Evolutionary conservation across 306 rosid genomes (phyloP), one percentile per base, ranked within the genome.

Genomic region (Quercus dentata): DNA sequence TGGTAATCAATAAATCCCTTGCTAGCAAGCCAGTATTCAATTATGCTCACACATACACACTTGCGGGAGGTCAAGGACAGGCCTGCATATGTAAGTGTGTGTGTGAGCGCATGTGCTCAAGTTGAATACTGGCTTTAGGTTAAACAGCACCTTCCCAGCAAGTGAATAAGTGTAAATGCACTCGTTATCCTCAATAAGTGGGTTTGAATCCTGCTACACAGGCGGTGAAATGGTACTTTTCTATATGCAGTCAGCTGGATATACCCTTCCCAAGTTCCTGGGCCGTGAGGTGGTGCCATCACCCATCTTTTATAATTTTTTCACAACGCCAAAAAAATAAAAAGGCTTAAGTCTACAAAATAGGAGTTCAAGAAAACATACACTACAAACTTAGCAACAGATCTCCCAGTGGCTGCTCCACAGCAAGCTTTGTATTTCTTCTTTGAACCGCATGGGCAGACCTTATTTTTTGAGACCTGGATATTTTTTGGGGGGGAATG

Each of bases 361-460:
- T 73, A 51, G 33, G 70, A 75, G 76, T 75, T 8, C 25, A 67
- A 71, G 80, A 82, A 82, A 74, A 76, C 94, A 57, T 89, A 92
- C 97, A 81, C 80, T 70, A 80, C 52, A 70, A 81, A 54, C 83
- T 85, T 89, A 14, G 92, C 71, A 75, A 88, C 74, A 51, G 91
- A 84, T 76, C 76, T 91, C 54, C 88, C 92, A 51, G 58, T 58
- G 61, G 83, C 76, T 41, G 91, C 73, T 83, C 96, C 97, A 74
- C 96, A 92, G 64, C 97, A 92, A 80, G 91, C 85, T 82, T 92
- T 90, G 82, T 91, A 82, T 85, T 92, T 91, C 91, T 91, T 92
- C 85, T 84, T 88, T 35, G 97, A 90, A 72, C 92, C 96, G 75
- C 97, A 92, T 0, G 94, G 89, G 82, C 97, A 92, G 79, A 84